These are phyloP conservation scores for Beauveria pseudobassiana DNA, from an alignment of 2,329 filamentous ascomycete genomes.

Conservation along the genomic window DNA sequence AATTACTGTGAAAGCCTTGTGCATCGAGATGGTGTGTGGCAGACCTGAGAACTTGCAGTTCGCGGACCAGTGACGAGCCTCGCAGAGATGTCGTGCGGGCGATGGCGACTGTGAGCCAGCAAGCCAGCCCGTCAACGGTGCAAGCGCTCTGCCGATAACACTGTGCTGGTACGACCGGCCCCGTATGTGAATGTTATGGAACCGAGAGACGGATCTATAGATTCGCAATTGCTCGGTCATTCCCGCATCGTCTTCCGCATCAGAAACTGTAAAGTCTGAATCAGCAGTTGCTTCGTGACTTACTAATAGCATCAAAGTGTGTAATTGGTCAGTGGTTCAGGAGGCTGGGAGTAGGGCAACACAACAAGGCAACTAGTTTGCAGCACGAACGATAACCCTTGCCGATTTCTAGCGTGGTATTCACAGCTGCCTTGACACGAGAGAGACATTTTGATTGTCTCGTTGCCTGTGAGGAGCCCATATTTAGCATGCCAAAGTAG, in stretches of 20 bases:
- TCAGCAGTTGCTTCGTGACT: too few species aligned
- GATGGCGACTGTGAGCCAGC: neutral
- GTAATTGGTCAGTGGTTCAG: neutral
- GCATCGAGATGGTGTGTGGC: neutral
- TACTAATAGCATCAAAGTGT: neutral
- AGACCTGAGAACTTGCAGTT: neutral
- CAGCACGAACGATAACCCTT: neutral
- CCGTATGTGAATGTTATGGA: neutral
- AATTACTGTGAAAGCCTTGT: neutral
- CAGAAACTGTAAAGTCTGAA: too few species aligned
- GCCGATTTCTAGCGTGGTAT: too few species aligned
- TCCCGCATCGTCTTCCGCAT: too few species aligned
- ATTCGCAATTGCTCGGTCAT: too few species aligned
- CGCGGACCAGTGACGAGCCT: neutral
- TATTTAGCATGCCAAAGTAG: neutral
- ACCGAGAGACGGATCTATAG: neutral
- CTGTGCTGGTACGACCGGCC: neutral
- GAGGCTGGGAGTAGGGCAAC: neutral
- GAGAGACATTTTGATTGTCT: neutral
- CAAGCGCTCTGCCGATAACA: neutral
- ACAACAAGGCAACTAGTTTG: neutral
- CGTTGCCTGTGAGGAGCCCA: neutral
- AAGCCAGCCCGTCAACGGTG: neutral
- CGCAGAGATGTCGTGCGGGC: neutral
- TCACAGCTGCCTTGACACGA: too few species aligned